These are phyloP conservation scores for Blastobotrys serpentis DNA, from an alignment of 1,139 yeast genomes.

Conservation along the genomic window DNA sequence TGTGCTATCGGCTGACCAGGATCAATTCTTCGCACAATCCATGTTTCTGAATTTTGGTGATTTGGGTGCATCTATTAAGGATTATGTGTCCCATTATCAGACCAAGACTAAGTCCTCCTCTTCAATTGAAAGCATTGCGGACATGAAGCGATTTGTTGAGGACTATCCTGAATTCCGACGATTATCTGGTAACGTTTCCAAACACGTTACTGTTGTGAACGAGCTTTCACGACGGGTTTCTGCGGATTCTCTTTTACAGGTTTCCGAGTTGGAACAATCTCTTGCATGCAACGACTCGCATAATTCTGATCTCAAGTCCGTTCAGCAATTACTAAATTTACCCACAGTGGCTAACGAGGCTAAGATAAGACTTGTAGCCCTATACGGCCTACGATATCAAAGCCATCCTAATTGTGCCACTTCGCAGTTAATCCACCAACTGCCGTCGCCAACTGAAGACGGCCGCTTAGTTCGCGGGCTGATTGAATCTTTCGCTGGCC, in stretches of 20 bases:
- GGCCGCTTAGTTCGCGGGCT: conserved; percentile 23
- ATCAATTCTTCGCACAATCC: conserved; percentile 70
- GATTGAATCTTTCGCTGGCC: conserved; percentile 41
- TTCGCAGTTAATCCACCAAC: conserved; percentile 35
- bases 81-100: conserved; percentile 81
- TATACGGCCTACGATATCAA: conserved; percentile 72
- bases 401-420: conserved; percentile 44
- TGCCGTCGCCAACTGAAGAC: conserved; percentile 11
- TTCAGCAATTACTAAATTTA: conserved; percentile 45
- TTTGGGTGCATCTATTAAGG: conserved; percentile 82
- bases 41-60: conserved; percentile 94
- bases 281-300: conserved; percentile 68
- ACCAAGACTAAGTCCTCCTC: conserved; percentile 71
- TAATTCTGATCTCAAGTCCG: conserved; percentile 47
- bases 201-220: conserved; percentile 85
- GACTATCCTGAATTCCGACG: conserved; percentile 92
- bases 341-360: conserved; percentile 38
- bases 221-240: conserved; percentile 73
- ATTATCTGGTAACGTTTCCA: conserved; percentile 83
- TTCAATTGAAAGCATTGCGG: conserved; percentile 73
- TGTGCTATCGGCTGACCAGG: conserved; percentile 66
- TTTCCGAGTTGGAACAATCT: conserved; percentile 87
- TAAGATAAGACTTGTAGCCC: conserved; percentile 61
- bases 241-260: conserved; percentile 66
- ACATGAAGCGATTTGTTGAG: conserved; percentile 85